A percentile compares a stretch with the other conserved stretches of the same genome.
Conservation (phyloP, 495 filamentous ascomycete species). For the Penicillium ochrochloron region DNA sequence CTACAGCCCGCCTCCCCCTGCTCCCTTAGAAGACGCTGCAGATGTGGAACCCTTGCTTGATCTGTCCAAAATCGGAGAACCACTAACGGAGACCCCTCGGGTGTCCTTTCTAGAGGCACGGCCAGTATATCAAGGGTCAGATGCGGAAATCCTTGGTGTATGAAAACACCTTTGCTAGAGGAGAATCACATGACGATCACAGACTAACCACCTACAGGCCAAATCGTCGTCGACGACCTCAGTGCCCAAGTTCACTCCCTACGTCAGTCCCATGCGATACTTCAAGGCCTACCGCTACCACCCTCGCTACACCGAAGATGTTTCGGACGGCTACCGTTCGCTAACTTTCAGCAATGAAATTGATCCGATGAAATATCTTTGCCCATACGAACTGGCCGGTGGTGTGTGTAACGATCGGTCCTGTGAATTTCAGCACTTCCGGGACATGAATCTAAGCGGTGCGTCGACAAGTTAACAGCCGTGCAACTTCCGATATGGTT, state of each 20-base stretch:
- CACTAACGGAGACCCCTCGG: conserved; percentile 40
- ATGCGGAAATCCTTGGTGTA: conserved; percentile 45
- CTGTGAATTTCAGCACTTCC: conserved; percentile 80
- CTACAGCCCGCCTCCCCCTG: conserved; percentile 48
- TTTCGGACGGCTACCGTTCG: conserved; percentile 80
- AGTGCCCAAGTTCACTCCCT: conserved; percentile 64
- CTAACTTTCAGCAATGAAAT: conserved; percentile 92
- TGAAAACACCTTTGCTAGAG: conserved; percentile 30
- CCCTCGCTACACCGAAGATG: conserved; percentile 68
- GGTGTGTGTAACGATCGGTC: conserved; percentile 75
- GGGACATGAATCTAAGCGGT: conserved; percentile 78
- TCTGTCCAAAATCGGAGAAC: conserved; percentile 31
- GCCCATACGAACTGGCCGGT: conserved; percentile 71
- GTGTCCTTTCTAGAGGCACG: conserved; percentile 27
- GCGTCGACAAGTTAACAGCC: conserved; percentile 59
- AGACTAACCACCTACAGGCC: conserved; percentile 36
- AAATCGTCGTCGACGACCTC: conserved; percentile 20
- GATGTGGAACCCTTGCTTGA: conserved; percentile 25
- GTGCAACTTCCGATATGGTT: conserved; percentile 31
- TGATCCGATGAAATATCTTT: conserved; percentile 71
- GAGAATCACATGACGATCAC: conserved; percentile 18
- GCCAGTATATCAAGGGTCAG: conserved; percentile 23
- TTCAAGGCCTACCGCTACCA: conserved; percentile 93
- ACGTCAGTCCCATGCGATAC: conserved; percentile 77
- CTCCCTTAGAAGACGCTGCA: conserved; percentile 32